Evolutionary conservation across 257 asterid genomes (phyloP).

Genomic region (Nicotiana undulata): DNA sequence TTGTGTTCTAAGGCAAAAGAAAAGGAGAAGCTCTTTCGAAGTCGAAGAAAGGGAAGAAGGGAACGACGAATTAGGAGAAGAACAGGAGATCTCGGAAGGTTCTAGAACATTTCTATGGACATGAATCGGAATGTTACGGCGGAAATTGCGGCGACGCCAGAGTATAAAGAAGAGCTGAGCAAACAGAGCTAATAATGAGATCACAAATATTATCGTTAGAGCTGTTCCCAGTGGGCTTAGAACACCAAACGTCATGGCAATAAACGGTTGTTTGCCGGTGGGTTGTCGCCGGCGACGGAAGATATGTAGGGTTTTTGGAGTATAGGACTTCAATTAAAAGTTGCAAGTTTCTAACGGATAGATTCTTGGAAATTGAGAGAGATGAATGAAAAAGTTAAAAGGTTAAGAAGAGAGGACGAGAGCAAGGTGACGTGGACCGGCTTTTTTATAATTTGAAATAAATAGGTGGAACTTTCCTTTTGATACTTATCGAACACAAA

Average conservation of each 20-base stretch:
- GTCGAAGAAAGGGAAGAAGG: not conserved
- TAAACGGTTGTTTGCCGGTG: not conserved
- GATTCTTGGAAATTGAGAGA: not conserved
- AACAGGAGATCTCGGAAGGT: not conserved
- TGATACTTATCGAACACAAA: not conserved
- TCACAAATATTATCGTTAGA: conserved; percentile 34
- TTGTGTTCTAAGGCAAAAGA: conserved; percentile 27
- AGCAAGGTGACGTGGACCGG: not conserved
- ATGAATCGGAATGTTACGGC: conserved; percentile 14
- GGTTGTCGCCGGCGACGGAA: not conserved
- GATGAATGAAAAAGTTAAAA: not conserved
- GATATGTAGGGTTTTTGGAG: not conserved
- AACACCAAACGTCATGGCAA: conserved; percentile 23
- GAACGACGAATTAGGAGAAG: too few relatives aligned
- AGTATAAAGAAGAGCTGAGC: conserved; percentile 32
- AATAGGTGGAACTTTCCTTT: not conserved
- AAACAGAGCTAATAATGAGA: conserved; percentile 35
- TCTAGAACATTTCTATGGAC: conserved; percentile 5
- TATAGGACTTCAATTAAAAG: not conserved
- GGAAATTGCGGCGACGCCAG: conserved; percentile 32
- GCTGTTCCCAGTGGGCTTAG: conserved; percentile 36
- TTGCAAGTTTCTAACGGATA: conserved; percentile 21
- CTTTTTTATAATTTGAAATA: not conserved
- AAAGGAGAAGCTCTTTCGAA: conserved; percentile 37
- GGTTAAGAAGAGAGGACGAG: not conserved